Evolutionary conservation across 2,329 filamentous ascomycete species (phyloP), one percentile per base, ranked within the genome.

Genomic region (Laburnicola sp.): DNA sequence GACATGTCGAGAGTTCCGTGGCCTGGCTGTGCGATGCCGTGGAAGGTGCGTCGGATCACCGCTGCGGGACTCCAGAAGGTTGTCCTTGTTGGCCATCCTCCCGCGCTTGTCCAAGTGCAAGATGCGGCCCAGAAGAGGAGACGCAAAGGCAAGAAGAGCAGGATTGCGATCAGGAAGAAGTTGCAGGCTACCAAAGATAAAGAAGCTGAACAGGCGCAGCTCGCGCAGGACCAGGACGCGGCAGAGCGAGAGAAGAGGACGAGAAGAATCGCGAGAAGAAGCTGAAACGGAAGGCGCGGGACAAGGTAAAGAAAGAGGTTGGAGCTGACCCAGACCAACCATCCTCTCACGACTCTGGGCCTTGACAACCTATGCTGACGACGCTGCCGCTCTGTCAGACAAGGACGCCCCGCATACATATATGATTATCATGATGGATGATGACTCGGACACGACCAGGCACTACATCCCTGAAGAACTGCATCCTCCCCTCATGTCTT

Each of bases 181-280:
- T 44, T 63, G 45, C 60, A 68, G 48, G 64, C 60, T 10, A 48
- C 46, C 6, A 61, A 62, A 31, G 45, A 53, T 23, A 73, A 65
- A 52, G 51, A 60, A 16, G 56, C 55, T 5, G 63, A 69, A 47
- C 50, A 58, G 31, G 58, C 60, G 23, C 62, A 52, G 45, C 51
- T 66, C 32, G 62, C 66, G 8, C 54, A 62, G 8, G 65, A 69
- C 47, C 72, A 70, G 50, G 64, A 69, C 34, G 67, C 70, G 16
- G 61, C 65, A 3, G 68, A 70, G 47, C 61, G 64, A 10, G 70
- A 72, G 55, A 73, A 72, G 59, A 57, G 64, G 36, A 71, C 69
- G 2, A 59, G 68, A 44, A 59, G 63, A 73, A 73, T 50, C 57
- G 70, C 11, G 69, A 72, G 52, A 73, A 72, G 61, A 72, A 73